A percentile compares a stretch with the other conserved stretches of the same genome.
Conservation (phyloP, 2,329 filamentous ascomycete species). For the Periglandula ipomoeae region DNA sequence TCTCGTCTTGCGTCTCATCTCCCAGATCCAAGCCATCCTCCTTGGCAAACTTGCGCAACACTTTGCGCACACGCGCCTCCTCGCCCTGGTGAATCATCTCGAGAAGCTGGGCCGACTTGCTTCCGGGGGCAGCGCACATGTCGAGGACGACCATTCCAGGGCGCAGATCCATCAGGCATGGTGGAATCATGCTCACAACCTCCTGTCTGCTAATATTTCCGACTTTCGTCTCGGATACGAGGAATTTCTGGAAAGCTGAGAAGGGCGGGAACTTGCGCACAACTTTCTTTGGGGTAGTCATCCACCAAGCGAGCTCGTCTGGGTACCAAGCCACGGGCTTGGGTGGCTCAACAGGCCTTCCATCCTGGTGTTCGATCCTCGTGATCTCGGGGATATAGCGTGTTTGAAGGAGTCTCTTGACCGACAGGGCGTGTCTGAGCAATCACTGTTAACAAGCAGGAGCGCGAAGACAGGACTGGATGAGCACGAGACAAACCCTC, state of each 20-base stretch:
- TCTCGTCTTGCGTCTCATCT: constrained; percentile 36
- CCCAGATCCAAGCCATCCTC: constrained; percentile 49
- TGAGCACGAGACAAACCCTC: constrained; percentile 49
- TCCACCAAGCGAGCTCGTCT: constrained; percentile 89
- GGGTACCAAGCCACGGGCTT: constrained; percentile 85
- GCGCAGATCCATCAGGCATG: constrained; percentile 80
- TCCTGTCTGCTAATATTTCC: constrained; percentile 98
- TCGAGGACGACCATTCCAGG: constrained; percentile 91
- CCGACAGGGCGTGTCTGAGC: constrained; percentile 74
- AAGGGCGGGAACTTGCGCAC: constrained; percentile 91
- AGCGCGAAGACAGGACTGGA: not conserved
- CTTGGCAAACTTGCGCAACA: constrained; percentile 53
- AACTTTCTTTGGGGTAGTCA: constrained; percentile 96
- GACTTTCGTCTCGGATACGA: constrained; percentile 93
- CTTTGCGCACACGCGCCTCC: constrained; percentile 72
- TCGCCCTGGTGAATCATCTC: constrained; percentile 92
- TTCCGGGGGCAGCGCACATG: constrained; percentile 92
- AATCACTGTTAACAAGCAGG: constrained; percentile 10
- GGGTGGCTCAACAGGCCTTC: constrained; percentile 71
- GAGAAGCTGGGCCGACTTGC: constrained; percentile 90
- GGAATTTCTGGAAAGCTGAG: constrained; percentile 90
- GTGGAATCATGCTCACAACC: constrained; percentile 98
- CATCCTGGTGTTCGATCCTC: constrained; percentile 74
- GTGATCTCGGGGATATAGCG: constrained; percentile 87
- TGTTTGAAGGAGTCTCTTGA: constrained; percentile 79